A percentile compares a stretch with the other conserved stretches of the same genome.
These are phyloP conservation scores for Talaromyces trachyspermus DNA, from an alignment of 495 filamentous ascomycete genomes.

Conservation along the genomic window DNA sequence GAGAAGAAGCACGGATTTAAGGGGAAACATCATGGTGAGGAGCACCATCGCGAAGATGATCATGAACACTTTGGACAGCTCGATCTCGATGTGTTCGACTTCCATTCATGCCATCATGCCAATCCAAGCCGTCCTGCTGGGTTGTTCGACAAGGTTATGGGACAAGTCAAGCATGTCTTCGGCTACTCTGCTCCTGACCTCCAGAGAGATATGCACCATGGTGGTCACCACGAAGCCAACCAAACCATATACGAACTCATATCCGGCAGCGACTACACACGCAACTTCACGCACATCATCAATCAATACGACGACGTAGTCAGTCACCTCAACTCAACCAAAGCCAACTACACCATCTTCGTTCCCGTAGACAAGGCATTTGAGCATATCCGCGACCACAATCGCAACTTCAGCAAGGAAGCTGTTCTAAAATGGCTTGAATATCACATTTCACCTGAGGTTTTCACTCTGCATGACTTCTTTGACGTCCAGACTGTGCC, in stretches of 20 bases:
- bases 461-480: conserved; percentile 52
- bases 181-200: not conserved
- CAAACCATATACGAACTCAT: conserved; percentile 74
- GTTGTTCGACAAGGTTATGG: not conserved
- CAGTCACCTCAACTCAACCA: conserved; percentile 58
- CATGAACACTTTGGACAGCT: not conserved
- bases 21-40: not conserved
- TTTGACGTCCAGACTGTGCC: conserved; percentile 62
- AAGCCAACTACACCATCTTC: conserved; percentile 69
- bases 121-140: not conserved
- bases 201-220: conserved; percentile 1
- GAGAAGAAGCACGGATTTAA: not conserved
- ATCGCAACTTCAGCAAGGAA: conserved; percentile 28
- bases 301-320: conserved; percentile 63
- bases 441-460: conserved; percentile 63
- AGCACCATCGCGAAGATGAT: not conserved
- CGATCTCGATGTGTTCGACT: not conserved
- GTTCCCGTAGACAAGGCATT: conserved; percentile 71
- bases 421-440: conserved; percentile 46
- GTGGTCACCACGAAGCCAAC: conserved; percentile 36
- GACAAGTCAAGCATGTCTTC: not conserved
- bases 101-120: not conserved
- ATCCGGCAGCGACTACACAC: conserved; percentile 62
- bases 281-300: conserved; percentile 65
- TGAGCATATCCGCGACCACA: conserved; percentile 52